Evolutionary conservation across 305 asterid species (phyloP).

Genomic region (Fraxinus velutina): DNA sequence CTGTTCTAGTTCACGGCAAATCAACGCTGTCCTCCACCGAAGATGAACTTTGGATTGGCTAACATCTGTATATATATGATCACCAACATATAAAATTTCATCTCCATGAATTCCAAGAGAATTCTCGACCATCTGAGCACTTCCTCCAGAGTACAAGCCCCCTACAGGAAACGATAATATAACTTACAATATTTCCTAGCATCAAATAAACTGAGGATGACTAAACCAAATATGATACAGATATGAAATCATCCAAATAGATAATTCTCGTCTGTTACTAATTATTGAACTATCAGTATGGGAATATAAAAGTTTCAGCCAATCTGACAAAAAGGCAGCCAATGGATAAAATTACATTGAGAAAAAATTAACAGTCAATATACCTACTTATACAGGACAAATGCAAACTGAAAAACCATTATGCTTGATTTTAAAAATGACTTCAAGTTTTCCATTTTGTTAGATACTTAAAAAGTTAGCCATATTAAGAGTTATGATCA

Average conservation of each 20-base stretch:
- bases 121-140: constrained; percentile 89
- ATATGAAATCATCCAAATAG: not conserved
- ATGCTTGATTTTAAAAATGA: not conserved
- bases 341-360: not conserved
- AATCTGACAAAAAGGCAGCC: not conserved
- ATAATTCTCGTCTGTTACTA: not conserved
- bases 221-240: not conserved
- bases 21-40: constrained; percentile 88
- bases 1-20: constrained; percentile 86
- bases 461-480: not conserved
- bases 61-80: constrained; percentile 89
- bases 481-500: not conserved
- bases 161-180: constrained; percentile 40
- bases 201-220: constrained; percentile 5
- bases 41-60: constrained; percentile 90
- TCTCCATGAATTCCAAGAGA: constrained; percentile 82
- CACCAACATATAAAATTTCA: constrained; percentile 87
- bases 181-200: not conserved
- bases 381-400: not conserved
- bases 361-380: not conserved
- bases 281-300: not conserved
- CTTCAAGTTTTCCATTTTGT: not conserved
- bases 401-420: not conserved
- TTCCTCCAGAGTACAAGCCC: constrained; percentile 87
- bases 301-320: not conserved